Percentiles rank a stretch among this genome's conserved stretches.
These are phyloP conservation scores for Papiliotrema terrestris DNA, from an alignment of 1,284 basidiomycete genomes.

Conservation along the genomic window DNA sequence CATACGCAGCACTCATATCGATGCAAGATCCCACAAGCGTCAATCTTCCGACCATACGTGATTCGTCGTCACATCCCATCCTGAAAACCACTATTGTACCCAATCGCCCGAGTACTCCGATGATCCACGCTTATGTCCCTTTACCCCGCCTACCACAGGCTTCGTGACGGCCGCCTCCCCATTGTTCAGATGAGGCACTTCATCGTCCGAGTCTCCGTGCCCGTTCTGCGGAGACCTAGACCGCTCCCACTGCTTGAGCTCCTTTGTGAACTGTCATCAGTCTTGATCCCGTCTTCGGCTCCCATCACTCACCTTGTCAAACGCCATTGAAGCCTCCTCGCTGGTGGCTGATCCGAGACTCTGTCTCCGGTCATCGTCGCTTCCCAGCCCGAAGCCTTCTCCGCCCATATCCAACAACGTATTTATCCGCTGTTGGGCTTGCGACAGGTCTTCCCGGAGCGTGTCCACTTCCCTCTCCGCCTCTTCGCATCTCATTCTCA, in stretches of 20 bases:
- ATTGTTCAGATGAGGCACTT: constrained; percentile 4
- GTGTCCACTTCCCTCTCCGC: constrained; percentile 46
- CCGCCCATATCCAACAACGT: constrained; percentile 40
- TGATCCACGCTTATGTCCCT: constrained; percentile 21
- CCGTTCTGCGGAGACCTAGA: constrained; percentile 29
- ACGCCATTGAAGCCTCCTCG: constrained; percentile 40
- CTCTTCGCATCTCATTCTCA: constrained; percentile 42
- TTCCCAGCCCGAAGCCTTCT: constrained; percentile 20
- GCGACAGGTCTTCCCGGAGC: constrained; percentile 67
- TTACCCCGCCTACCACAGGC: background rate
- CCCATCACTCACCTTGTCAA: constrained; percentile 39
- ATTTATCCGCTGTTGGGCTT: constrained; percentile 60
- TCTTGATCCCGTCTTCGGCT: background rate
- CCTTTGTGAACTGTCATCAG: constrained; percentile 38
- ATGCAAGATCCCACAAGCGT: too few relatives aligned
- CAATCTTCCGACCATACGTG: background rate
- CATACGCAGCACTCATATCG: too few relatives aligned
- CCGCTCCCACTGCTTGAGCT: constrained; percentile 46
- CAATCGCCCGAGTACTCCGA: constrained; percentile 36
- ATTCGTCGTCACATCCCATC: background rate
- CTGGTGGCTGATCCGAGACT: constrained; percentile 14
- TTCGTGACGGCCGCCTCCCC: background rate
- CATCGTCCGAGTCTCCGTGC: constrained; percentile 14
- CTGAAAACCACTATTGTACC: constrained; percentile 17
- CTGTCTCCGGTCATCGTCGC: constrained; percentile 22